Conservation (phyloP, 140 eudicot species). For the Erigeron philadelphicus region DNA sequence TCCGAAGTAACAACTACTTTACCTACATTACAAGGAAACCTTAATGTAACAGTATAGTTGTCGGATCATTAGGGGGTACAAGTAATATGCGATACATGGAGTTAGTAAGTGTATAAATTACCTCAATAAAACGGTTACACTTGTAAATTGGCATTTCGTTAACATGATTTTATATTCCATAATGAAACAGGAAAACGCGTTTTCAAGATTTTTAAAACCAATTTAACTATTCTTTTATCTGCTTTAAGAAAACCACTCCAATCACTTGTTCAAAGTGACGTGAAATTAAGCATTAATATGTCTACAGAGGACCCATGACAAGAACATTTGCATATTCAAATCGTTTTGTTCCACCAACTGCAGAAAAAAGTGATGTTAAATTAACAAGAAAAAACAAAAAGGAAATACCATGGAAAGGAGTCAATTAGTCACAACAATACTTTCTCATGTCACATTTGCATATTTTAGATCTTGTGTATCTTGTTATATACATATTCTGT, state of each 20-base stretch:
- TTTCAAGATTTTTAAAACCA: slow-evolving; percentile 20
- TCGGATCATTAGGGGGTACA: slow-evolving; percentile 23
- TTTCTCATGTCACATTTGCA: slow-evolving; percentile 29
- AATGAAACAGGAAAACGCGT: slow-evolving; percentile 22
- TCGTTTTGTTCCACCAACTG: slow-evolving; percentile 18
- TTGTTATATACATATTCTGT: slow-evolving; percentile 21
- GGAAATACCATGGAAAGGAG: slow-evolving; percentile 20
- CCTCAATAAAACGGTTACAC: neutral
- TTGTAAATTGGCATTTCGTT: neutral
- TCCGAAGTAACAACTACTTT: slow-evolving; percentile 13
- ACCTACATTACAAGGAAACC: slow-evolving; percentile 5
- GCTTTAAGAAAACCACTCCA: slow-evolving; percentile 30
- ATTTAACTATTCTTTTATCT: neutral
- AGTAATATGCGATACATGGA: slow-evolving; percentile 24
- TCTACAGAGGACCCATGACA: slow-evolving; percentile 33
- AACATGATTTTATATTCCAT: neutral
- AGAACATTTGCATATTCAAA: slow-evolving; percentile 29
- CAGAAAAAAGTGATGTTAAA: slow-evolving; percentile 18
- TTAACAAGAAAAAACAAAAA: slow-evolving; percentile 14
- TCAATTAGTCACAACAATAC: slow-evolving; percentile 22
- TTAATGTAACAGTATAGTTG: slow-evolving; percentile 20
- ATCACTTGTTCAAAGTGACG: slow-evolving; percentile 25
- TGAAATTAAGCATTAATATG: slow-evolving; percentile 6
- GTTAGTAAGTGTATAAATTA: slow-evolving; percentile 16
- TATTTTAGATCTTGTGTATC: slow-evolving; percentile 30